Conservation (phyloP, 2,329 filamentous ascomycete genomes). For the Diaporthe citri region DNA sequence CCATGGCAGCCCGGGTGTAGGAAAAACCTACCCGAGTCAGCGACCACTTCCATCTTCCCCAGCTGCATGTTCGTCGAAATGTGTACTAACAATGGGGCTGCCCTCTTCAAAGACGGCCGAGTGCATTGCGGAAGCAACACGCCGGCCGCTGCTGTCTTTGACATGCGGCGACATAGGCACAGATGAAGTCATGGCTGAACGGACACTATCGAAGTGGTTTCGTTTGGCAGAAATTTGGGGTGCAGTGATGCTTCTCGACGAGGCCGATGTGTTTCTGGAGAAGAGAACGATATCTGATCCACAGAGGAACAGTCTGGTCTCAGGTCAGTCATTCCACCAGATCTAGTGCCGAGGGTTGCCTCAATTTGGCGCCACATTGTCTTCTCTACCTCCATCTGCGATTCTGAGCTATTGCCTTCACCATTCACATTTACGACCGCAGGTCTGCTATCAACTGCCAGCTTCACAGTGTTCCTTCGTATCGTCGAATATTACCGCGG, state of each 20-base stretch:
- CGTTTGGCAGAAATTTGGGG: conserved; percentile 2
- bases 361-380: too few relatives aligned
- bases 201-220: not conserved
- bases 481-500: conserved; percentile 46
- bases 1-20: conserved; percentile 44
- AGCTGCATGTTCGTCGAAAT: not conserved
- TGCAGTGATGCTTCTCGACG: conserved; percentile 42
- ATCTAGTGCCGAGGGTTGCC: too few relatives aligned
- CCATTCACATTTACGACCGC: too few relatives aligned
- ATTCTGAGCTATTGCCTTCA: too few relatives aligned
- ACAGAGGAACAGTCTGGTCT: conserved; percentile 45
- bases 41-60: too few relatives aligned
- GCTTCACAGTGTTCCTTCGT: conserved; percentile 42
- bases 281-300: conserved; percentile 41
- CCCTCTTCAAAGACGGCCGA: conserved; percentile 29
- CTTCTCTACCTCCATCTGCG: too few relatives aligned
- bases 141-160: conserved; percentile 42
- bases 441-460: not conserved
- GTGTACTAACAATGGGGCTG: not conserved
- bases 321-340: conserved; percentile 19
- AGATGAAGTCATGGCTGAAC: not conserved
- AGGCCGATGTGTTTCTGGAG: conserved; percentile 48
- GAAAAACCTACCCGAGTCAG: conserved; percentile 42
- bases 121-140: conserved; percentile 43
- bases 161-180: conserved; percentile 40